Percentiles rank a stretch among this genome's conserved stretches.
Evolutionary conservation across 2,329 filamentous ascomycete species (phyloP).

Genomic region (Pyrenophora teres): DNA sequence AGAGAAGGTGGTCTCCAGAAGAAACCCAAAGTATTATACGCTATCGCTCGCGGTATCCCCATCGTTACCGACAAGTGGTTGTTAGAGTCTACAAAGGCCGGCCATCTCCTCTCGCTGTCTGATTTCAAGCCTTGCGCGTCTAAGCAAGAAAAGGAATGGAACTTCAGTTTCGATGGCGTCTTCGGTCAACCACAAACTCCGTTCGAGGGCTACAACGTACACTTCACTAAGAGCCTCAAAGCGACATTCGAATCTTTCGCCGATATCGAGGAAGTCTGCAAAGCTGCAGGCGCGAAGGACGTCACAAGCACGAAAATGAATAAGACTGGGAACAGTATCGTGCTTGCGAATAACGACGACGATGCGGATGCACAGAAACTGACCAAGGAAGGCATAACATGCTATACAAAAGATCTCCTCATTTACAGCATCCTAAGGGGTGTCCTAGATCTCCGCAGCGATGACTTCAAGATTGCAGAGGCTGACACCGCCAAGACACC

Average conservation of each 20-base stretch:
- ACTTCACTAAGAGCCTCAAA: slow-evolving; percentile 52
- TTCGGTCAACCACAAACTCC: slow-evolving; percentile 44
- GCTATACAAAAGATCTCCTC: slow-evolving; percentile 53
- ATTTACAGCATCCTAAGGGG: slow-evolving; percentile 52
- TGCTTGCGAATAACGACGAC: slow-evolving; percentile 45
- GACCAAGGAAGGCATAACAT: slow-evolving; percentile 36
- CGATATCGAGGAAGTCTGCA: slow-evolving; percentile 48
- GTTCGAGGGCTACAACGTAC: slow-evolving; percentile 56
- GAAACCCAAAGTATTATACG: slow-evolving; percentile 53
- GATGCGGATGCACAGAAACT: slow-evolving; percentile 47
- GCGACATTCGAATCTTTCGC: slow-evolving; percentile 40
- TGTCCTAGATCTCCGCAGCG: slow-evolving; percentile 44
- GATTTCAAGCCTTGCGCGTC: slow-evolving; percentile 42
- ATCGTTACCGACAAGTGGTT: slow-evolving; percentile 57
- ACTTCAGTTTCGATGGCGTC: slow-evolving; percentile 42
- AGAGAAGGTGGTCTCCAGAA: slow-evolving; percentile 47
- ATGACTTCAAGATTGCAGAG: slow-evolving; percentile 45
- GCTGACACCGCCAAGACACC: slow-evolving; percentile 1
- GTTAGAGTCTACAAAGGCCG: slow-evolving; percentile 43
- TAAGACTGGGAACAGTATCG: slow-evolving; percentile 34
- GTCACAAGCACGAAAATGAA: slow-evolving; percentile 33
- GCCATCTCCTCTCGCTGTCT: slow-evolving; percentile 42
- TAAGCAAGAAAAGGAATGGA: slow-evolving; percentile 47
- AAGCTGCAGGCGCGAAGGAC: slow-evolving; percentile 45
- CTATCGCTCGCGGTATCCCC: slow-evolving; percentile 50